Evolutionary conservation across 169 alveolate genomes (phyloP).

Genomic region (Theileria orientalis): DNA sequence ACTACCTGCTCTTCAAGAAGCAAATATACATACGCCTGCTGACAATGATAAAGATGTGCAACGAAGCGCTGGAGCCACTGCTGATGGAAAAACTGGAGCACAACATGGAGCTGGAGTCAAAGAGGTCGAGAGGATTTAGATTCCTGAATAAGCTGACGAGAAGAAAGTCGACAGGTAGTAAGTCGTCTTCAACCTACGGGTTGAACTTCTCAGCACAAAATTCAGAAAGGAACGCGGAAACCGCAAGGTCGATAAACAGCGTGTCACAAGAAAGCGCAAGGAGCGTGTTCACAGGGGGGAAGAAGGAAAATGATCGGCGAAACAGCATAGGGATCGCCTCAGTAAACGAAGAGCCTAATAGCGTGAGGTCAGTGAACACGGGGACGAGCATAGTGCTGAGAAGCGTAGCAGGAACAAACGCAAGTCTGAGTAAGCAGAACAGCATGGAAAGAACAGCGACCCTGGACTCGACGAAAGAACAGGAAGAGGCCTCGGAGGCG

Average conservation of each 20-base stretch:
- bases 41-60: constrained; percentile 57
- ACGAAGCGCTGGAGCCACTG: constrained; percentile 22
- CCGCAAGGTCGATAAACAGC: no score
- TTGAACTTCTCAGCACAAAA: no score
- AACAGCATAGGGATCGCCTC: neutral
- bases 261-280: no score
- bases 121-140: neutral
- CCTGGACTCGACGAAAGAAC: no score
- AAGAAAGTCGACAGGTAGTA: neutral
- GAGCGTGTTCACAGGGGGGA: neutral
- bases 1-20: constrained; percentile 52
- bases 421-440: no score
- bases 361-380: neutral
- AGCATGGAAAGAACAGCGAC: no score
- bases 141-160: neutral
- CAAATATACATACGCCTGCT: constrained; percentile 33
- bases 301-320: neutral
- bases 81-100: constrained; percentile 1
- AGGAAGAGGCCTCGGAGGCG: neutral
- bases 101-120: neutral
- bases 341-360: no score
- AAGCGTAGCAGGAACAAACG: no score
- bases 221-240: no score
- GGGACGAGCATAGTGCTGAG: neutral
- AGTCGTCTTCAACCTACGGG: no score